Base-by-base conservation (phyloP, 2,329 filamentous ascomycete species). In the Sordariomycetes sp. region DNA sequence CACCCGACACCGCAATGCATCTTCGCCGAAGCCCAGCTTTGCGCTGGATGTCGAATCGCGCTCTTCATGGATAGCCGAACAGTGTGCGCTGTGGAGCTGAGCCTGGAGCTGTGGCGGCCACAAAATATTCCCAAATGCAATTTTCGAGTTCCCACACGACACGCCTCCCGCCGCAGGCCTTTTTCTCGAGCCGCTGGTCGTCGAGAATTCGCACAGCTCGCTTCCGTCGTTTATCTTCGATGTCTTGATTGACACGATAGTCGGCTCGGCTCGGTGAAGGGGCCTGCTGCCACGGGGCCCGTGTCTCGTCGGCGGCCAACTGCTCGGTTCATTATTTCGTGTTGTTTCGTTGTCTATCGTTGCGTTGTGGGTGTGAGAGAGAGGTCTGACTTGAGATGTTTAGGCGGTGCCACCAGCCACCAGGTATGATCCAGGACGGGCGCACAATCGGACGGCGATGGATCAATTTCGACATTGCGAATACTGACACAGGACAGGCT, bases 401-500 rank as follows among this genome's bases (percentile, higher is more conserved):
- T 71, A 89, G 86, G 86, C 76, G 86, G 86, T 72, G 83, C 86
- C 70, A 77, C 80, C 63, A 81, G 80, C 65, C 87, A 90, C 72
- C 85, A 89, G 84, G 85, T 87, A 85, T 75, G 75, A 67, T 55
- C 42, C 66, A 34, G 52, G 28, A n/a, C 25, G 51, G 13, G 32
- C 20, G 36, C 28, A 22, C 8, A 10, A 12, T 24, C 13, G 10
- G 20, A 60, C 57, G 56, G 63, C 57, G 57, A 61, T 59, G 61
- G 60, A 62, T 57, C 55, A 54, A 22, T 58, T 58, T 13, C n/a
- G 34, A 35, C 45, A 57, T 57, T 28, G 28, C 39, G 53, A 15
- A 53, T 28, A 61, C 62, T 64, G 56, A 68, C 62, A 59, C 60
- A 10, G 58, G 35, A 36, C 64, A 90, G 87, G 87, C 88, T 67